These are phyloP conservation scores for Cladobotryum protrusum DNA, from an alignment of 2,329 filamentous ascomycete genomes.

Conservation along the genomic window DNA sequence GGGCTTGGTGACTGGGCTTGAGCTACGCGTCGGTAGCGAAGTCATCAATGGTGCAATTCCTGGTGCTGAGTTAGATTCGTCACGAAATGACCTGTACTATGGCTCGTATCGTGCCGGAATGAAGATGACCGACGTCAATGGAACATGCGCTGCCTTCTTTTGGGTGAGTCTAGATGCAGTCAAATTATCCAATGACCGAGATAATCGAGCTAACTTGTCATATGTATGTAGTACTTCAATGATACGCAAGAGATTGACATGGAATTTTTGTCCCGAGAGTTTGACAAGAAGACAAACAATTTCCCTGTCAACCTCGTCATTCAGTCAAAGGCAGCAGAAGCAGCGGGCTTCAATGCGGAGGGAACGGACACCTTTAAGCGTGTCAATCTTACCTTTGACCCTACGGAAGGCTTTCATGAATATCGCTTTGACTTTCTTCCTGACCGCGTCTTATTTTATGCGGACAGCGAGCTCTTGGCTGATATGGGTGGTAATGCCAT, in stretches of 20 bases:
- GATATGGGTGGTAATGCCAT: constrained; percentile 51
- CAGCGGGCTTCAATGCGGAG: constrained; percentile 56
- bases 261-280: constrained; percentile 67
- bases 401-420: constrained; percentile 62
- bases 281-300: constrained; percentile 41
- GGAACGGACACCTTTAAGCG: constrained; percentile 52
- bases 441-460: constrained; percentile 59
- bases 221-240: constrained; percentile 57
- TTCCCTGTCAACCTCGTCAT: constrained; percentile 69
- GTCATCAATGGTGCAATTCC: constrained; percentile 48
- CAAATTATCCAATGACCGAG: too few relatives aligned
- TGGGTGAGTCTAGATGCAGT: constrained; percentile 47
- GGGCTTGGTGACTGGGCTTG: constrained; percentile 44
- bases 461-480: constrained; percentile 53
- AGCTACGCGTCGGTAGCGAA: constrained; percentile 47
- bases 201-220: neutral
- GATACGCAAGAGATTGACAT: constrained; percentile 77
- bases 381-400: constrained; percentile 58
- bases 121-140: constrained; percentile 52
- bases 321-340: constrained; percentile 56
- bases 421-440: constrained; percentile 72
- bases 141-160: constrained; percentile 75
- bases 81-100: constrained; percentile 57
- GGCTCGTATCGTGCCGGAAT: constrained; percentile 65
- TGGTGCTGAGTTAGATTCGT: constrained; percentile 58